phyloP scores from a whole-genome alignment of 1,139 yeast genomes.

The Diutina ranongensis region DNA sequence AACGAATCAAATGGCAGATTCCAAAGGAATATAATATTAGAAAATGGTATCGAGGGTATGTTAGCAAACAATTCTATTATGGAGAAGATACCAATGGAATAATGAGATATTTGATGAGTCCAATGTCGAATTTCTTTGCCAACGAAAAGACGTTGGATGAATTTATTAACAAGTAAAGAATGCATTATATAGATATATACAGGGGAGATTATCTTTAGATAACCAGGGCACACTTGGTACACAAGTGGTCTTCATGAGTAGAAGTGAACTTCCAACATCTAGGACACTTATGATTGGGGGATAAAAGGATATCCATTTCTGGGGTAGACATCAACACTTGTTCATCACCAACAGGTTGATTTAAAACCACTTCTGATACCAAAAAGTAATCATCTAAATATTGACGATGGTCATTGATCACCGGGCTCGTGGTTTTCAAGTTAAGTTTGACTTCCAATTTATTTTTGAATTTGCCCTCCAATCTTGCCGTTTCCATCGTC shows the following conservation, averaged over 20 bases:
- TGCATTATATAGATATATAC: no score
- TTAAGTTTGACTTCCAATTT: slow-evolving; percentile 50
- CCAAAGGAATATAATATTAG: slow-evolving; percentile 24
- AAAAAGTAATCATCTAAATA: slow-evolving; percentile 49
- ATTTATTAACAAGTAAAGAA: no score
- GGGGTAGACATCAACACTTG: slow-evolving; percentile 8
- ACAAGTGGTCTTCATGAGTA: slow-evolving; percentile 37
- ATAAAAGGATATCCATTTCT: slow-evolving; percentile 28
- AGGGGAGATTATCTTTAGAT: no score
- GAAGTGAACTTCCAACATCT: slow-evolving; percentile 86
- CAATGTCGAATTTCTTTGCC: slow-evolving; percentile 19
- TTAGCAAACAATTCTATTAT: slow-evolving; percentile 21
- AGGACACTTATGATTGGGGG: slow-evolving; percentile 59
- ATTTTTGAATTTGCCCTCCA: slow-evolving; percentile 38
- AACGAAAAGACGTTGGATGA: neutral
- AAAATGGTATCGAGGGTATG: slow-evolving; percentile 20
- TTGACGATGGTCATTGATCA: slow-evolving; percentile 17
- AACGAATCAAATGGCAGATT: slow-evolving; percentile 16
- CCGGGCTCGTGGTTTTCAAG: slow-evolving; percentile 16
- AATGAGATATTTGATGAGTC: slow-evolving; percentile 13
- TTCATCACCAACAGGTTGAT: slow-evolving; percentile 11
- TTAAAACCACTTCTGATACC: slow-evolving; percentile 44
- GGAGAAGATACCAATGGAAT: slow-evolving; percentile 10
- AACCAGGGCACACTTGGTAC: slow-evolving; percentile 43
- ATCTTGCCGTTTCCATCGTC: slow-evolving; percentile 22